phyloP scores from a whole-genome alignment of 176 grass and related monocot genomes.

The Eleusine coracana region DNA sequence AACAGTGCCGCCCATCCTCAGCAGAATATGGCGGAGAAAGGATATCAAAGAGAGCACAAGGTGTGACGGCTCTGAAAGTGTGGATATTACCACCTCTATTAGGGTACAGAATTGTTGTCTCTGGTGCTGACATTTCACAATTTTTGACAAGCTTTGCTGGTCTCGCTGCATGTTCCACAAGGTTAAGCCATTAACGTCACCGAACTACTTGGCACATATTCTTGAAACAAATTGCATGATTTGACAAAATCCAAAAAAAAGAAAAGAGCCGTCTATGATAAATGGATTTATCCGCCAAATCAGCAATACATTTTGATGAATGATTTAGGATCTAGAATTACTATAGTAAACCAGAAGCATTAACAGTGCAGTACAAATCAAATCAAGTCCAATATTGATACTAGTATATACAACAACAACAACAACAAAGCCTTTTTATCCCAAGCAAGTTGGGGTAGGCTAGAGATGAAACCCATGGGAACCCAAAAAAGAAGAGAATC shows the following conservation, averaged over 20 bases:
- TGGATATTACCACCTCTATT: conserved; percentile 89
- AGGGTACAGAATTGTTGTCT: conserved; percentile 88
- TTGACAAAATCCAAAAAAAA: conserved; percentile 25
- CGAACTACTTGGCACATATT: conserved; percentile 9
- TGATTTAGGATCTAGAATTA: background rate
- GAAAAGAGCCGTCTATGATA: background rate
- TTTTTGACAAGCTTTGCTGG: conserved; percentile 78
- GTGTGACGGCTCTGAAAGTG: conserved; percentile 90
- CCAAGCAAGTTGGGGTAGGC: no score
- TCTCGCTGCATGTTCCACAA: conserved; percentile 46
- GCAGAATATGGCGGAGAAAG: conserved; percentile 90
- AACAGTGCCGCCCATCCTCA: conserved; percentile 79
- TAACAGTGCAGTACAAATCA: background rate
- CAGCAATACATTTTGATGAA: background rate
- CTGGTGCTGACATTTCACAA: conserved; percentile 78
- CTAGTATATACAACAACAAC: background rate
- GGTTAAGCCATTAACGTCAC: conserved; percentile 17
- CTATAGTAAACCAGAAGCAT: background rate
- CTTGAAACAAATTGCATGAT: background rate
- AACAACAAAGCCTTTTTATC: no score
- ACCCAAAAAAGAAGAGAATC: no score
- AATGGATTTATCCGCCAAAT: background rate
- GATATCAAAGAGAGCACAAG: conserved; percentile 94
- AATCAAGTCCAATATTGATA: background rate
- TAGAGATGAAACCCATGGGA: no score